A percentile compares a stretch with the other conserved stretches of the same genome.
Conservation (phyloP, 192 early-diverging fungal species). For the Phycomyces blakesleeanus region DNA sequence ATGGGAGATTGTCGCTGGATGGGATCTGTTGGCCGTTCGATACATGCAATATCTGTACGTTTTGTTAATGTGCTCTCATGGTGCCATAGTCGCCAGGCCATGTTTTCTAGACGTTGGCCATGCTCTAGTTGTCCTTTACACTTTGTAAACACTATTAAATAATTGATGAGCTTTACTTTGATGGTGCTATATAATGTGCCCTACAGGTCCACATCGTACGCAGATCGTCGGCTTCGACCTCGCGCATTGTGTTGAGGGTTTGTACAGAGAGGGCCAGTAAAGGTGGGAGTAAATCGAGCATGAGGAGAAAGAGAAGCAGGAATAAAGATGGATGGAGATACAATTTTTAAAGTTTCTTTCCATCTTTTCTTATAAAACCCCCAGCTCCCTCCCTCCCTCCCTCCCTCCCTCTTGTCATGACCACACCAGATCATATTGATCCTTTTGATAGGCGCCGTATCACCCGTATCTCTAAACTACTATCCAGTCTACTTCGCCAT, state of each 20-base stretch:
- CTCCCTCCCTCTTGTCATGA: conserved; percentile 16
- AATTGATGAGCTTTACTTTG: background rate
- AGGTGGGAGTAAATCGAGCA: too few relatives aligned
- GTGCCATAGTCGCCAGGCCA: conserved; percentile 36
- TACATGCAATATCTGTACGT: too few relatives aligned
- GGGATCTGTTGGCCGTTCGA: too few relatives aligned
- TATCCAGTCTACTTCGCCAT: conserved; percentile 85
- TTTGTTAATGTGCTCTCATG: background rate
- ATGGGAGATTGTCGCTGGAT: background rate
- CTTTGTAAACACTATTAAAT: conserved; percentile 24
- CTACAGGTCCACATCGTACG: background rate
- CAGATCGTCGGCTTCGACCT: background rate
- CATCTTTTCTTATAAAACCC: too few relatives aligned
- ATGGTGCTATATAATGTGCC: background rate
- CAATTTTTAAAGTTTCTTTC: too few relatives aligned
- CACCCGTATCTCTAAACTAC: conserved; percentile 64
- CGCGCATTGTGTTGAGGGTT: too few relatives aligned
- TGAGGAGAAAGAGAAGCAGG: too few relatives aligned
- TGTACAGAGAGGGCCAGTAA: too few relatives aligned
- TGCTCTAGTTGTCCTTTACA: conserved; percentile 24
- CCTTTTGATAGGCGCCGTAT: conserved; percentile 2
- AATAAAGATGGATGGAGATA: too few relatives aligned
- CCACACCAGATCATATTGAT: too few relatives aligned
- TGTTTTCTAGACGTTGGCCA: conserved; percentile 31
- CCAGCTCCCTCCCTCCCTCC: too few relatives aligned